Evolutionary conservation across 2,329 filamentous ascomycete species (phyloP).

Genomic region (Xylariaceae sp.): DNA sequence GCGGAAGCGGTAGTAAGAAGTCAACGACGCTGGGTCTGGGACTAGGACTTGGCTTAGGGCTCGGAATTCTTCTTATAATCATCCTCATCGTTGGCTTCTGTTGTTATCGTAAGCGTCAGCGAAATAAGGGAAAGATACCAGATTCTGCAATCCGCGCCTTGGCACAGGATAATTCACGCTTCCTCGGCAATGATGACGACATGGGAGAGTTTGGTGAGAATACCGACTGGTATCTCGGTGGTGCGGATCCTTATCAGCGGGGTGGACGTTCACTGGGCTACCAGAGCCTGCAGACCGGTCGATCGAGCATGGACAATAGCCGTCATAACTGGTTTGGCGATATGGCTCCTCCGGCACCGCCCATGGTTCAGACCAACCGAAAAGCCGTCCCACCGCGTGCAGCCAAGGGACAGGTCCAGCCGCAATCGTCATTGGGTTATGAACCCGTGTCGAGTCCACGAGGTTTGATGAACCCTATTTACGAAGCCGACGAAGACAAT

Average conservation of each 20-base stretch:
- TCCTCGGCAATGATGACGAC: slow-evolving; percentile 42
- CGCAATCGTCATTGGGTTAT: slow-evolving; percentile 28
- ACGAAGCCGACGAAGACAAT: slow-evolving; percentile 55
- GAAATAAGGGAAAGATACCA: slow-evolving; percentile 31
- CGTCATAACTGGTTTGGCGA: slow-evolving; percentile 27
- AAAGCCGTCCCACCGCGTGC: slow-evolving; percentile 27
- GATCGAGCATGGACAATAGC: slow-evolving; percentile 23
- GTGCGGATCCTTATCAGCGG: slow-evolving; percentile 39
- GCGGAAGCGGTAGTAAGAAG: no score
- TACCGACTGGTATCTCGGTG: slow-evolving; percentile 44
- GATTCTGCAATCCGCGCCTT: slow-evolving; percentile 47
- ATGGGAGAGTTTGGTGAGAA: slow-evolving; percentile 23
- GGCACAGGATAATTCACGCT: slow-evolving; percentile 46
- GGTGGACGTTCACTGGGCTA: slow-evolving; percentile 45
- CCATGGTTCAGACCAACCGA: slow-evolving; percentile 20
- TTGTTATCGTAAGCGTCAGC: slow-evolving; percentile 47
- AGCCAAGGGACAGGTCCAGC: slow-evolving; percentile 37
- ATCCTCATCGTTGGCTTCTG: slow-evolving; percentile 44
- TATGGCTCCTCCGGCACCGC: slow-evolving; percentile 9
- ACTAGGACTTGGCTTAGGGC: slow-evolving; percentile 60
- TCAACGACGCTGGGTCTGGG: slow-evolving; percentile 50
- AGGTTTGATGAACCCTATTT: slow-evolving; percentile 52
- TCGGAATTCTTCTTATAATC: slow-evolving; percentile 54
- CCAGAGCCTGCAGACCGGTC: slow-evolving; percentile 43
- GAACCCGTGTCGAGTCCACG: slow-evolving; percentile 26